Conservation (phyloP, 176 grass and related monocot species). For the Typha latifolia region DNA sequence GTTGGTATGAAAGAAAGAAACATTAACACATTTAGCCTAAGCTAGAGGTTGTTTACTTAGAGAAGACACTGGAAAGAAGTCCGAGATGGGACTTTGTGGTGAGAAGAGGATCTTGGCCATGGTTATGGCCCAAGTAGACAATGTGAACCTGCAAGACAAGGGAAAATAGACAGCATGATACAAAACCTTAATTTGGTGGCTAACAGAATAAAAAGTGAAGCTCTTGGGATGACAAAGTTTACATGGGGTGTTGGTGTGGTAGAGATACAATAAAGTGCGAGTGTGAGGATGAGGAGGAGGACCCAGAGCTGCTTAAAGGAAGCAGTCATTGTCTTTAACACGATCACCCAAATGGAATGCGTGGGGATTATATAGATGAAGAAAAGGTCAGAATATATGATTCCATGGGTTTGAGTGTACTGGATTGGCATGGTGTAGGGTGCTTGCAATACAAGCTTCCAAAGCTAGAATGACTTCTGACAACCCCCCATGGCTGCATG, state of each 20-base stretch:
- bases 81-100: slow-evolving; percentile 55
- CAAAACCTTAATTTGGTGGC: slow-evolving; percentile 4
- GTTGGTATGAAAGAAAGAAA: not conserved
- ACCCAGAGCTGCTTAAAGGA: slow-evolving; percentile 42
- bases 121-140: slow-evolving; percentile 77
- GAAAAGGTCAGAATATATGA: slow-evolving; percentile 46
- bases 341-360: slow-evolving; percentile 26
- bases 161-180: slow-evolving; percentile 21
- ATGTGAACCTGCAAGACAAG: slow-evolving; percentile 71
- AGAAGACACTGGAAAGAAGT: slow-evolving; percentile 72
- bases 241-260: slow-evolving; percentile 27
- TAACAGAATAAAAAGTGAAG: slow-evolving; percentile 25
- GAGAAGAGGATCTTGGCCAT: slow-evolving; percentile 47
- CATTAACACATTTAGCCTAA: slow-evolving; percentile 9
- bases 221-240: slow-evolving; percentile 23
- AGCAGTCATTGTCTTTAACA: slow-evolving; percentile 65
- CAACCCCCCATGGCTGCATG: slow-evolving; percentile 74
- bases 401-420: slow-evolving; percentile 20
- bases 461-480: slow-evolving; percentile 51
- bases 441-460: slow-evolving; percentile 83
- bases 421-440: slow-evolving; percentile 16
- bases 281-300: slow-evolving; percentile 27
- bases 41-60: slow-evolving; percentile 39
- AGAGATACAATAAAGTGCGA: slow-evolving; percentile 31
- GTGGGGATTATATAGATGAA: slow-evolving; percentile 52